Conservation (phyloP, 176 grass and related monocot species). For the Avena insularis region DNA sequence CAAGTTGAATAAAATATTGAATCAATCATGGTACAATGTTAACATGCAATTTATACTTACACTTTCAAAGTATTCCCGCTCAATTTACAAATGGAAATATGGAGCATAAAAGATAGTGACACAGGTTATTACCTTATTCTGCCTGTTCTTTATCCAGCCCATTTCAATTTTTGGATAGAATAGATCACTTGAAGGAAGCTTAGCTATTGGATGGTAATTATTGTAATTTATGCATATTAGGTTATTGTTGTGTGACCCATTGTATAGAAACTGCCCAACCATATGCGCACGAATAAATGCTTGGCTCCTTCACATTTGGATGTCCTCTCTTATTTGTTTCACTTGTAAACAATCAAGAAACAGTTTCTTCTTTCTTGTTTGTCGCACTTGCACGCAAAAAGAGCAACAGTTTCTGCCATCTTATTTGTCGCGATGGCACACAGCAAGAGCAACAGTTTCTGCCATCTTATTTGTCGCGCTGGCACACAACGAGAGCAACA, state of each 20-base stretch:
- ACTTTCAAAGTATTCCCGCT: background rate
- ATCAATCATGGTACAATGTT: background rate
- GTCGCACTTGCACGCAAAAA: background rate
- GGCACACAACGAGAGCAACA: background rate
- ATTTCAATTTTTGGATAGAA: background rate
- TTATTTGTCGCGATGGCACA: background rate
- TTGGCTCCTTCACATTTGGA: background rate
- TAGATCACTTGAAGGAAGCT: constrained; percentile 14
- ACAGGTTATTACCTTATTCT: background rate
- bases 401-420: background rate
- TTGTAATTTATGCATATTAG: background rate
- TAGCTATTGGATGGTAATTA: background rate
- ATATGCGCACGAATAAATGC: background rate
- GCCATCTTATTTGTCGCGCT: background rate
- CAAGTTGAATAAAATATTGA: constrained; percentile 13
- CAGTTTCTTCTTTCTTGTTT: constrained; percentile 14
- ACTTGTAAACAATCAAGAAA: background rate
- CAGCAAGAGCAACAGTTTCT: background rate
- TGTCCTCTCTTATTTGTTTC: constrained; percentile 17
- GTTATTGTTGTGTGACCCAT: background rate
- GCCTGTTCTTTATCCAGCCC: background rate
- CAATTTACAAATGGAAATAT: background rate
- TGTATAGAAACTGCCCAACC: background rate
- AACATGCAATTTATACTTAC: background rate
- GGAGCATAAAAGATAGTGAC: constrained; percentile 4